Conservation (phyloP, 805 yeast genomes). For the Yamadazyma paraphyllophila region DNA sequence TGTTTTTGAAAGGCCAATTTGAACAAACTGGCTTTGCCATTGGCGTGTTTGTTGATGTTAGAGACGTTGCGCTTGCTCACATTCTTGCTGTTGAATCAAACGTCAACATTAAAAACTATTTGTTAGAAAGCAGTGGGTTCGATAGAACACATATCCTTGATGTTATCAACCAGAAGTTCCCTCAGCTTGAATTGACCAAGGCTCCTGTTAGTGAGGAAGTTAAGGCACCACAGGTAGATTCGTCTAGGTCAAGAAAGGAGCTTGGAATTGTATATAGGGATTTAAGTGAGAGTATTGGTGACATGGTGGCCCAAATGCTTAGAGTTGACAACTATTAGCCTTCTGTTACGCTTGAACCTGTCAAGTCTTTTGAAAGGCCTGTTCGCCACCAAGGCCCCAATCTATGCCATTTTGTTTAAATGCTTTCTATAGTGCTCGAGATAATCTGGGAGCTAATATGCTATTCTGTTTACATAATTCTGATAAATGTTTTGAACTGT, state of each 20-base stretch:
- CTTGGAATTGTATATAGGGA: background rate
- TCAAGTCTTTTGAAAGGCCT: too few relatives aligned
- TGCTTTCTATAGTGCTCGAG: too few relatives aligned
- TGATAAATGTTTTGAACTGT: too few relatives aligned
- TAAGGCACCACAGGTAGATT: background rate
- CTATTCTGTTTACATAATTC: too few relatives aligned
- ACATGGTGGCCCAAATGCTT: conserved; percentile 1
- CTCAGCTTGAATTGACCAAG: conserved; percentile 14
- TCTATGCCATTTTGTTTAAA: too few relatives aligned
- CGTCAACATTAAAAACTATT: conserved; percentile 32
- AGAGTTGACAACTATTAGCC: conserved; percentile 1
- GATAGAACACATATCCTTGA: conserved; percentile 20
- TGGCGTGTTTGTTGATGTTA: conserved; percentile 47
- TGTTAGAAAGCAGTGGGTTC: conserved; percentile 16
- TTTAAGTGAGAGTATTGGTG: background rate
- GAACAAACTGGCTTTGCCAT: background rate
- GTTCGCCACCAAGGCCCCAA: too few relatives aligned
- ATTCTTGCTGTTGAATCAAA: conserved; percentile 45
- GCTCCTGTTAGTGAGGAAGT: background rate
- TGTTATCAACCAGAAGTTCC: conserved; percentile 21
- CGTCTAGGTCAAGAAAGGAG: background rate
- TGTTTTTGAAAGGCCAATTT: conserved; percentile 19
- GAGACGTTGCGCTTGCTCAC: conserved; percentile 65
- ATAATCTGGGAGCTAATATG: too few relatives aligned
- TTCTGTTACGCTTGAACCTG: too few relatives aligned